phyloP scores from a whole-genome alignment of 2,329 filamentous ascomycete genomes.

The Alternaria hordeiaustralica region DNA sequence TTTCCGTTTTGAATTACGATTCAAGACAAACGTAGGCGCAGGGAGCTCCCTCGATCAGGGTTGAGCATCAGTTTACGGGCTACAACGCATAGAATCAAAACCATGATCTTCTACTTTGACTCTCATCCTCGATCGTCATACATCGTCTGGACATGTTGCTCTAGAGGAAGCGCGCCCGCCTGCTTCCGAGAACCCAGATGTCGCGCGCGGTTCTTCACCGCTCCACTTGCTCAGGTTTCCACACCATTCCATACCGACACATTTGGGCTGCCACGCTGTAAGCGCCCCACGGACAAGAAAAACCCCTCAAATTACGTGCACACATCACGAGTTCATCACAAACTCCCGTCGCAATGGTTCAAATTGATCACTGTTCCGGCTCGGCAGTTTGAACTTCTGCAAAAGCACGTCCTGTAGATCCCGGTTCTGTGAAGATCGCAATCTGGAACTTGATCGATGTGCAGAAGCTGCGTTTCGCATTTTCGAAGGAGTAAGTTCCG shows the following conservation, averaged over 20 bases:
- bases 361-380: not conserved
- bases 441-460: not conserved
- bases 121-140: not conserved
- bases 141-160: not conserved
- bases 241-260: not conserved
- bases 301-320: not conserved
- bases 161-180: no score
- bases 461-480: not conserved
- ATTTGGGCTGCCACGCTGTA: not conserved
- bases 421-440: not conserved
- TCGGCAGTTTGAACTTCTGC: not conserved
- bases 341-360: not conserved
- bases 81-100: constrained; percentile 3
- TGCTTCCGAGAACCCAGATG: not conserved
- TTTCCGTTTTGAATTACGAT: constrained; percentile 13
- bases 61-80: constrained; percentile 41
- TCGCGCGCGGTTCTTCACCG: not conserved
- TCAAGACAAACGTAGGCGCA: constrained; percentile 33
- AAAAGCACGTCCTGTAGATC: not conserved
- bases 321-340: not conserved
- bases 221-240: not conserved
- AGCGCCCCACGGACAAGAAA: not conserved
- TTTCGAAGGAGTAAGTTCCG: not conserved
- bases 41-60: constrained; percentile 36
- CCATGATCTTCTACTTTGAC: not conserved